A percentile compares a stretch with the other conserved stretches of the same genome.
Evolutionary conservation across 2,329 filamentous ascomycete genomes (phyloP).

Genomic region (Paraconiothyrium brasiliense): DNA sequence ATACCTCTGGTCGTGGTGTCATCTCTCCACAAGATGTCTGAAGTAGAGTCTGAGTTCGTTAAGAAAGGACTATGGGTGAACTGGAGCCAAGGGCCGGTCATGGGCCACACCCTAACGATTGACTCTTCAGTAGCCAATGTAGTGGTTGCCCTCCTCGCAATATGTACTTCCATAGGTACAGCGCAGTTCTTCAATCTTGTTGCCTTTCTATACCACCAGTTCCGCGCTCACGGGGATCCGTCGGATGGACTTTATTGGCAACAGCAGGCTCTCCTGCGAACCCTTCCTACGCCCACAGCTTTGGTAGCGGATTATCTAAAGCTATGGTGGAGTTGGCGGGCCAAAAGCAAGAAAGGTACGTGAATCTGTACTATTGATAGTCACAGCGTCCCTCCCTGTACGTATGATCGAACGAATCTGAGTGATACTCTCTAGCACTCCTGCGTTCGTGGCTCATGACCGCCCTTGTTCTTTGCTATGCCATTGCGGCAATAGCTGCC

Average conservation of each 20-base stretch:
- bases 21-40: conserved; percentile 16
- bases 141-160: conserved; percentile 17
- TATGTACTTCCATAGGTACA: conserved; percentile 15
- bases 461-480: conserved; percentile 15
- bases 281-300: conserved; percentile 21
- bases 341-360: conserved; percentile 4
- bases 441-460: conserved; percentile 9
- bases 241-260: conserved; percentile 24
- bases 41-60: conserved; percentile 22
- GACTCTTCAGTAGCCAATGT: conserved; percentile 1
- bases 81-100: conserved; percentile 16
- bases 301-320: conserved; percentile 23
- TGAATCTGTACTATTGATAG: not conserved
- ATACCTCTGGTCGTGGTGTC: not conserved
- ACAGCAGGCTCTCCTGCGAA: conserved; percentile 25
- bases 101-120: conserved; percentile 20
- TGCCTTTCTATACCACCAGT: conserved; percentile 20
- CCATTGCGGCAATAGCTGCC: conserved; percentile 13
- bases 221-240: conserved; percentile 17
- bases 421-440: not conserved
- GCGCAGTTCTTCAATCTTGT: conserved; percentile 23
- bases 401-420: not conserved
- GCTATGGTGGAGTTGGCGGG: conserved; percentile 22
- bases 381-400: not conserved
- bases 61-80: conserved; percentile 25